Conservation (phyloP, 2,329 filamentous ascomycete species). For the Penicillium polonicum region DNA sequence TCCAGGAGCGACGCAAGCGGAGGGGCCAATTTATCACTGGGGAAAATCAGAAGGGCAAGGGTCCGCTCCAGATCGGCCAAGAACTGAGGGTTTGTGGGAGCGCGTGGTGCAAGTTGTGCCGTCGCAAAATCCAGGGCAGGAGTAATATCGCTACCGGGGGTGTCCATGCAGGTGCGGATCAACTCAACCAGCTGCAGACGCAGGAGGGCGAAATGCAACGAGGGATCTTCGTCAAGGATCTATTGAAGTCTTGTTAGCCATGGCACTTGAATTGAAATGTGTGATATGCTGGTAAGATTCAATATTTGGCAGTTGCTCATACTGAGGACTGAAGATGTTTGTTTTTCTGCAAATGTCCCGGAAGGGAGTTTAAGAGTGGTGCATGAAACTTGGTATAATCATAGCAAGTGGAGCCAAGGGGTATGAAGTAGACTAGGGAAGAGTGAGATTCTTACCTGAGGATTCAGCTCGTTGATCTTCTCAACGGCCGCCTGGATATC, state of each 20-base stretch:
- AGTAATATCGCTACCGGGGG: conserved; percentile 68
- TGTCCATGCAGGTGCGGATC: conserved; percentile 71
- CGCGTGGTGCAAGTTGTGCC: conserved; percentile 80
- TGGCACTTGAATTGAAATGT: conserved; percentile 12
- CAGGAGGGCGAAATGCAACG: conserved; percentile 84
- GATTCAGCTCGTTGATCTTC: conserved; percentile 82
- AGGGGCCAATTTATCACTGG: conserved; percentile 73
- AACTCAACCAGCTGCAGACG: conserved; percentile 91
- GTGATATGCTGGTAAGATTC: conserved; percentile 11
- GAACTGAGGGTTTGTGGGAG: conserved; percentile 76
- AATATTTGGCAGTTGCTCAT: conserved; percentile 60
- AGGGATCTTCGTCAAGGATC: conserved; percentile 82
- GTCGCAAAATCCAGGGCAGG: conserved; percentile 85
- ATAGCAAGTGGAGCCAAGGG: conserved; percentile 54
- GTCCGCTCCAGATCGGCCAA: conserved; percentile 85
- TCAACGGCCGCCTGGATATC: conserved; percentile 83
- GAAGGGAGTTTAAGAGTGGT: conserved; percentile 93
- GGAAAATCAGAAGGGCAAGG: conserved; percentile 88
- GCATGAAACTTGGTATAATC: conserved; percentile 99
- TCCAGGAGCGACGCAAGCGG: conserved; percentile 75
- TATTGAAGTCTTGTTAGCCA: conserved; percentile 44
- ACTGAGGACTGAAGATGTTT: conserved; percentile 77
- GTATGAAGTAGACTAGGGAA: conserved; percentile 10
- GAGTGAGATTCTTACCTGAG: conserved; percentile 69
- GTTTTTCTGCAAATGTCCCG: conserved; percentile 81